phyloP scores from a whole-genome alignment of 2,329 filamentous ascomycete species.

The Periglandula ipomoeae region DNA sequence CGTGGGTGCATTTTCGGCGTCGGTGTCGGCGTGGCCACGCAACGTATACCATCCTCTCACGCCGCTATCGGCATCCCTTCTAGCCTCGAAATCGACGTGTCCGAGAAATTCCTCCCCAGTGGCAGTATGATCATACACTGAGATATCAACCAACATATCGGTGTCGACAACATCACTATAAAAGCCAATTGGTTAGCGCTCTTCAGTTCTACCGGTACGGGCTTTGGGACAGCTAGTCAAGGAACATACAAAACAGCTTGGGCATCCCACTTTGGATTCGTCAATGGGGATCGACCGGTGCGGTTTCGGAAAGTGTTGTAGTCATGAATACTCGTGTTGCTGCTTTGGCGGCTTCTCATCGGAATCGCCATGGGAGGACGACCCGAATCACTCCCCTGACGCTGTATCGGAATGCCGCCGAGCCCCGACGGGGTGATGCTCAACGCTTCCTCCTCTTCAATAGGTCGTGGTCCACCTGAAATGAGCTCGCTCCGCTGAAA shows the following conservation, averaged over 20 bases:
- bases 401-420: slow-evolving; percentile 52
- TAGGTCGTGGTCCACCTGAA: slow-evolving; percentile 67
- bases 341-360: slow-evolving; percentile 94
- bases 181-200: slow-evolving; percentile 10
- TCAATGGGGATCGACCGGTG: slow-evolving; percentile 48
- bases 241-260: slow-evolving; percentile 82
- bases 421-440: slow-evolving; percentile 36
- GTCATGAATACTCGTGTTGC: slow-evolving; percentile 77
- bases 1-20: slow-evolving; percentile 62
- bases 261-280: slow-evolving; percentile 90
- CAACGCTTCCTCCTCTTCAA: slow-evolving; percentile 50
- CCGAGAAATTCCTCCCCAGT: slow-evolving; percentile 86
- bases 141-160: slow-evolving; percentile 83
- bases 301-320: slow-evolving; percentile 51
- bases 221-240: no score
- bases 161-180: slow-evolving; percentile 83
- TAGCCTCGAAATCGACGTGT: slow-evolving; percentile 73
- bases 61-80: slow-evolving; percentile 54
- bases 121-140: slow-evolving; percentile 76
- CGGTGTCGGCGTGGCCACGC: slow-evolving; percentile 63
- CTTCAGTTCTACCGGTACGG: no score
- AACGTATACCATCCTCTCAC: slow-evolving; percentile 81
- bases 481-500: slow-evolving; percentile 97
- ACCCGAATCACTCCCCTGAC: slow-evolving; percentile 72
- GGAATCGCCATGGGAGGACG: slow-evolving; percentile 84